Percentiles rank a stretch among this genome's conserved stretches.
These are phyloP conservation scores for Astragalus membranaceus DNA, from an alignment of 306 rosid species.

Conservation along the genomic window DNA sequence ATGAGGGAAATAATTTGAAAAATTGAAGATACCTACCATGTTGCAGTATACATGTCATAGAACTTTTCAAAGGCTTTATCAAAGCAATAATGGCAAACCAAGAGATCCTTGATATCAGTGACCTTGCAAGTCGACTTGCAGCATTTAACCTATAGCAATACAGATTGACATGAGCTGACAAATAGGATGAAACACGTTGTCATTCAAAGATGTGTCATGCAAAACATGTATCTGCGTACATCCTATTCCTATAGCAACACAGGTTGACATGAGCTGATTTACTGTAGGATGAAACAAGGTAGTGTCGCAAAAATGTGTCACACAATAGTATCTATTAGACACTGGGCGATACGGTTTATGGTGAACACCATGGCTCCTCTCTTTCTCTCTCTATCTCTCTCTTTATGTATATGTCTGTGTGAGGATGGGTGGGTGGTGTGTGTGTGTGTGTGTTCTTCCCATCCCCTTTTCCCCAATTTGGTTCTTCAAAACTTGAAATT, in stretches of 20 bases:
- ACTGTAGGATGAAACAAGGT: not conserved
- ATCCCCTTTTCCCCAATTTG: too few species aligned
- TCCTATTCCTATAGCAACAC: slow-evolving; percentile 44
- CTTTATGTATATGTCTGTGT: too few species aligned
- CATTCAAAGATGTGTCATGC: not conserved
- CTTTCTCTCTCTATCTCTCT: too few species aligned
- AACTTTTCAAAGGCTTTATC: slow-evolving; percentile 80
- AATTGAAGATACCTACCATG: slow-evolving; percentile 47
- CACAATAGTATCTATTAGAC: too few species aligned
- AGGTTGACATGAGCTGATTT: slow-evolving; percentile 2
- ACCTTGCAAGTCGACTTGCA: slow-evolving; percentile 82
- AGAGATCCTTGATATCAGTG: slow-evolving; percentile 68
- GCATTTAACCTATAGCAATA: slow-evolving; percentile 62
- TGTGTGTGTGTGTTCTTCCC: too few species aligned
- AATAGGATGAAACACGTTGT: slow-evolving; percentile 13
- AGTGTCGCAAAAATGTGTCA: too few species aligned
- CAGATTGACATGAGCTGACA: slow-evolving; percentile 11
- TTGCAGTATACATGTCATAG: slow-evolving; percentile 84
- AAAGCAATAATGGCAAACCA: slow-evolving; percentile 76
- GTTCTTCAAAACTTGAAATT: too few species aligned
- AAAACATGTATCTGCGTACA: not conserved
- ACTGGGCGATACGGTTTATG: too few species aligned
- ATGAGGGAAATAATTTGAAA: not conserved
- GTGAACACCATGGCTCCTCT: too few species aligned
- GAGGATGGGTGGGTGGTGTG: too few species aligned